Conservation (phyloP, 495 filamentous ascomycete genomes). For the Diplogelasinospora grovesii region DNA sequence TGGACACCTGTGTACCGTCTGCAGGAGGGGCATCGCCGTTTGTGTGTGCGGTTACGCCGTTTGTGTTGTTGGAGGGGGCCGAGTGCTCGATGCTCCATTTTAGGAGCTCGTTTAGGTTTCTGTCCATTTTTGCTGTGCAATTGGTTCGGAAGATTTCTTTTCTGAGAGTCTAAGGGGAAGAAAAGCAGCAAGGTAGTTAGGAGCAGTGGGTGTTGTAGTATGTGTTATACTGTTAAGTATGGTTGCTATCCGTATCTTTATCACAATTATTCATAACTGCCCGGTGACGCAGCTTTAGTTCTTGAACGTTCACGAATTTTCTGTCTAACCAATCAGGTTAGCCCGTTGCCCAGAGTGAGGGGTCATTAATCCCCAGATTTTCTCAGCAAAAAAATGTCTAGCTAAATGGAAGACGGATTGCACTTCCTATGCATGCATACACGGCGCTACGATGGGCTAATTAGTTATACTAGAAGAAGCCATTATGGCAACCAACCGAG, state of each 20-base stretch:
- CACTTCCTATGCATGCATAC: too few species aligned
- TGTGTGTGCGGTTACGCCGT: constrained; percentile 32
- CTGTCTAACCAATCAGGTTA: too few species aligned
- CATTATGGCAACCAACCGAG: too few species aligned
- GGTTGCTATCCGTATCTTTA: background rate
- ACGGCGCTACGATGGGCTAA: too few species aligned
- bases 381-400: too few species aligned
- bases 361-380: too few species aligned
- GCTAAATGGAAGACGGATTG: too few species aligned
- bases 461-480: too few species aligned
- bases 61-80: constrained; percentile 1
- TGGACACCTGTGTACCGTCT: too few species aligned
- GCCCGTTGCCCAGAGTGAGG: too few species aligned
- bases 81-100: constrained; percentile 90
- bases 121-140: constrained; percentile 32
- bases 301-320: constrained; percentile 1
- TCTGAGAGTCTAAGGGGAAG: background rate
- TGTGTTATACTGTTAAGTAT: background rate
- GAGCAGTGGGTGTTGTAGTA: background rate
- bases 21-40: constrained; percentile 5
- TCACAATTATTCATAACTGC: background rate
- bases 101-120: constrained; percentile 62
- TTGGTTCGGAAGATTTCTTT: too few species aligned
- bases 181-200: background rate
- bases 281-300: constrained; percentile 2